A percentile compares a stretch with the other conserved stretches of the same genome.
Evolutionary conservation across 257 asterid species (phyloP).

Genomic region (Henckelia pumila): DNA sequence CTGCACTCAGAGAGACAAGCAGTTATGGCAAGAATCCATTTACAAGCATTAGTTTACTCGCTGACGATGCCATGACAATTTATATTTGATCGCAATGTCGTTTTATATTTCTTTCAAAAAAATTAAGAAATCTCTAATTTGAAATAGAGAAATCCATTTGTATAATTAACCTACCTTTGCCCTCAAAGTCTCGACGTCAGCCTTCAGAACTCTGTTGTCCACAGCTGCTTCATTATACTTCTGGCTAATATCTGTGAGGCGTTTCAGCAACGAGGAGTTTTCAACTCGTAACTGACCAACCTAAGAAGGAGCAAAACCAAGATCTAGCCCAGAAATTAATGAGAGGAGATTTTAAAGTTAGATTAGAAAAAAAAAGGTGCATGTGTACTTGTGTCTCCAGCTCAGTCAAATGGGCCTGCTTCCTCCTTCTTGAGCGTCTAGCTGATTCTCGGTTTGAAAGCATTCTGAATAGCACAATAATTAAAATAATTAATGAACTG

Average conservation of each 20-base stretch:
- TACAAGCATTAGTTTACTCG: not conserved
- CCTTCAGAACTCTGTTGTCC: conserved; percentile 91
- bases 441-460: conserved; percentile 99
- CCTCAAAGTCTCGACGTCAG: conserved; percentile 91
- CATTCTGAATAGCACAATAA: conserved; percentile 56
- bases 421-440: conserved; percentile 95
- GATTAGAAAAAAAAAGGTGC: conserved; percentile 1
- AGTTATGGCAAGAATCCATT: not conserved
- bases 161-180: conserved; percentile 60
- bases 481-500: conserved; percentile 4
- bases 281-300: conserved; percentile 76
- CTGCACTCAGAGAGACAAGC: not conserved
- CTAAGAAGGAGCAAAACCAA: conserved; percentile 38
- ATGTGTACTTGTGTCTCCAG: conserved; percentile 82
- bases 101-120: no score
- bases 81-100: not conserved
- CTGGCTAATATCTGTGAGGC: conserved; percentile 72
- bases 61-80: not conserved
- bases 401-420: conserved; percentile 91
- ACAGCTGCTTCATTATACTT: conserved; percentile 92
- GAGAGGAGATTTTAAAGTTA: not conserved
- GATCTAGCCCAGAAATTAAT: conserved; percentile 10
- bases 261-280: conserved; percentile 73
- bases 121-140: no score
- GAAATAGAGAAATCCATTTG: not conserved